These are phyloP conservation scores for Harringtonia lauricola DNA, from an alignment of 2,329 filamentous ascomycete species.

Conservation along the genomic window DNA sequence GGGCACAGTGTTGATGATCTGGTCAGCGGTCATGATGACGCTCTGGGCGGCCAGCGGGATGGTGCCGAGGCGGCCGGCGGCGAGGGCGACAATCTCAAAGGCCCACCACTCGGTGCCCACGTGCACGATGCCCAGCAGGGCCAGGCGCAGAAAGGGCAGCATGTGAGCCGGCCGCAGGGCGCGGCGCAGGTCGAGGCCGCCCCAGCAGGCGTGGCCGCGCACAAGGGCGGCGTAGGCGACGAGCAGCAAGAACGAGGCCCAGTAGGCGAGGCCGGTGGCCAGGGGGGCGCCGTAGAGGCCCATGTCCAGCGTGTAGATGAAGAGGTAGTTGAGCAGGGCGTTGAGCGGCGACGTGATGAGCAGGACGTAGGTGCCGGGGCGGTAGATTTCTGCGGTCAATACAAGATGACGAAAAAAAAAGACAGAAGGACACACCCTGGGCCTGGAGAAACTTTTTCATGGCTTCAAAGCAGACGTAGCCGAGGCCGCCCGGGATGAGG, in stretches of 20 bases:
- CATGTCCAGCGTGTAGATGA: constrained; percentile 60
- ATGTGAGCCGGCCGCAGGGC: constrained; percentile 49
- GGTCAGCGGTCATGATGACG: constrained; percentile 83
- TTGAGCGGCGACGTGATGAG: constrained; percentile 75
- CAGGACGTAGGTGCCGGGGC: constrained; percentile 71
- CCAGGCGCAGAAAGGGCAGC: constrained; percentile 61
- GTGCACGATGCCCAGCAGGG: constrained; percentile 66
- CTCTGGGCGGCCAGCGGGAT: constrained; percentile 72
- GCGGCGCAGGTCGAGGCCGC: constrained; percentile 51
- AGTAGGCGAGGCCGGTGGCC: constrained; percentile 77
- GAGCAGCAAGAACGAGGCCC: constrained; percentile 69
- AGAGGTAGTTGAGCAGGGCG: constrained; percentile 67
- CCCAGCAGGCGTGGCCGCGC: constrained; percentile 67
- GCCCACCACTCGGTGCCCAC: constrained; percentile 94
- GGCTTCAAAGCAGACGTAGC: constrained; percentile 79
- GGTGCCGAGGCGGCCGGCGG: constrained; percentile 69
- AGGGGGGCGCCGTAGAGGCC: constrained; percentile 71
- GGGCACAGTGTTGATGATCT: constrained; percentile 74
- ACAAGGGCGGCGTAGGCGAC: constrained; percentile 63
- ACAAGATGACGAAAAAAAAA: background rate
- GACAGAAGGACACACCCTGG: constrained; percentile 54
- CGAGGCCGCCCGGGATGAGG: constrained; percentile 69
- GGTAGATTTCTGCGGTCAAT: constrained; percentile 44
- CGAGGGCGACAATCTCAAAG: constrained; percentile 80
- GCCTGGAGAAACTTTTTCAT: constrained; percentile 85